Base-by-base conservation (phyloP, 352 stramenopile genomes). In the Pythium monospermum region DNA sequence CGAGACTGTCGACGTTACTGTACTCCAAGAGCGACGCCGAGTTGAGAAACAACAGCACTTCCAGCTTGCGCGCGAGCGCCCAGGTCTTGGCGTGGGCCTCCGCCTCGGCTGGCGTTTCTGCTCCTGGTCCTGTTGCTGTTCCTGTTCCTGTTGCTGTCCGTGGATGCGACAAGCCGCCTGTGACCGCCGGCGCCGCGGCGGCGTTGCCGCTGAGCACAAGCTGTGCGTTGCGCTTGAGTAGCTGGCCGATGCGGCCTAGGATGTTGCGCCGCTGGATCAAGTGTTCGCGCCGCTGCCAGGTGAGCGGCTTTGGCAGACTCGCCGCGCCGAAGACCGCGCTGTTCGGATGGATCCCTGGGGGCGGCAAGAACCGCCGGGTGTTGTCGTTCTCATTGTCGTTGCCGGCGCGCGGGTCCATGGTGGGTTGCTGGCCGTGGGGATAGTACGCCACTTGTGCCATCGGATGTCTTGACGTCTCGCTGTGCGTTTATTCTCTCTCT, bases 1-100 rank as follows among this genome's bases (percentile, higher is more conserved):
- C 62, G 12, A 93, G 63, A 39, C 79, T 91, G 64, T 93, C 68
- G 54, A 84, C 64, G 57, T 93, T 93, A 27, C 61, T 68, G 57
- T 91, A 93, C 58, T 93, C 83, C 35, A 89, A 68, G 33, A 87
- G 64, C 50, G 79, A 91, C 13, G 83, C 79, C 54, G 83, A 87
- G 66, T 90, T 76, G 50, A 93, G 68, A 44, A 90, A 93, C 31
- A 91, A 71, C 35, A 91, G 72, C 44, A 90, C 78, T 50, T 93
- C 83, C 32, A 93, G 67, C 53, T 93, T 93, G 30, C 83, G 68
- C 22, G 83, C 77, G 37, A 93, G 67, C 26, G 73, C 69, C 78
- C 77, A 91, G 35, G 75, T 85, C 66, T 80, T 84, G 30, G 56
- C 36, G 18, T 69, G 52, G 7, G 59, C 53, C 12, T 67, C 61